These are phyloP conservation scores for Nadsonia fulvescens DNA, from an alignment of 805 yeast genomes.

Conservation along the genomic window DNA sequence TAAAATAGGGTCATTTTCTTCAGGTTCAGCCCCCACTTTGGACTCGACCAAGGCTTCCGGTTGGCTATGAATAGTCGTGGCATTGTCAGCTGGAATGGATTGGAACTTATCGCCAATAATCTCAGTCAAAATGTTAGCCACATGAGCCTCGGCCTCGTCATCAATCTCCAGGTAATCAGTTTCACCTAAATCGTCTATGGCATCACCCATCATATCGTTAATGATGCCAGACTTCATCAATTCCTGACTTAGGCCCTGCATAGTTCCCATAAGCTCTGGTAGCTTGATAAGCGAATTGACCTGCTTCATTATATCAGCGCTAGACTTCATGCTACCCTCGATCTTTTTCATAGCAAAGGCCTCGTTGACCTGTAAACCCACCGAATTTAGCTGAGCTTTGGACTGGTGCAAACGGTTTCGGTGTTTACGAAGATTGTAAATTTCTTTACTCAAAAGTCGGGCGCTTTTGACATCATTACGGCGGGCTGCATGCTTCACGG, in stretches of 20 bases:
- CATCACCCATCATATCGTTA: conserved; percentile 89
- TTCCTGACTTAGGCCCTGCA: conserved; percentile 76
- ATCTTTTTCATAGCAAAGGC: conserved; percentile 73
- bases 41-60: too few species aligned
- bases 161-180: conserved; percentile 33
- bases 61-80: too few species aligned
- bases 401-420: conserved; percentile 57
- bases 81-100: conserved; percentile 29
- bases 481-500: conserved; percentile 59
- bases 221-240: conserved; percentile 52
- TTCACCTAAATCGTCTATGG: conserved; percentile 51
- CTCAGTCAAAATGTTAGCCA: conserved; percentile 21
- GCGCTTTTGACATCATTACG: conserved; percentile 64
- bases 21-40: too few species aligned
- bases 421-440: conserved; percentile 56
- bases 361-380: conserved; percentile 78
- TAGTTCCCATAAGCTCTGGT: conserved; percentile 65
- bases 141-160: conserved; percentile 22
- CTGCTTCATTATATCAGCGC: conserved; percentile 73
- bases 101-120: conserved; percentile 34
- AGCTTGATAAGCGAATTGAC: conserved; percentile 61
- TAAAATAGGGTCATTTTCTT: too few species aligned
- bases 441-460: conserved; percentile 63
- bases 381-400: conserved; percentile 71
- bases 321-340: conserved; percentile 61